A percentile compares a stretch with the other conserved stretches of the same genome.
These are phyloP conservation scores for Pseudocohnilembus persalinus DNA, from an alignment of 169 alveolate genomes.

Conservation along the genomic window DNA sequence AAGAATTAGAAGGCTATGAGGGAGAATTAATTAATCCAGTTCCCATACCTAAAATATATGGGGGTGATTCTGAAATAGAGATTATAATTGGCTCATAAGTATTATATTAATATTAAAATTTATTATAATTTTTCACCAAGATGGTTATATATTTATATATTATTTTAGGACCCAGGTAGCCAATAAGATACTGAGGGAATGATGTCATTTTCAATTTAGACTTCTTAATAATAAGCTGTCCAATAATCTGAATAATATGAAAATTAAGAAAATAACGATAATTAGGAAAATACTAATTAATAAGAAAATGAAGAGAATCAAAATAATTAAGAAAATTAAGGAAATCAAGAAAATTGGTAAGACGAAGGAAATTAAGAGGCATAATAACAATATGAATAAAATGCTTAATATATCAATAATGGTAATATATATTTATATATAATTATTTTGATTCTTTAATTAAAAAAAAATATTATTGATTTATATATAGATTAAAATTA, in stretches of 20 bases:
- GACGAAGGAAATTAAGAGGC: background rate
- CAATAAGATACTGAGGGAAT: conserved; percentile 10
- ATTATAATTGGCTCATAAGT: conserved; percentile 29
- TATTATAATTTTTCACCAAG: too few species aligned
- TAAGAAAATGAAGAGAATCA: background rate
- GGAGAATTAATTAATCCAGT: conserved; percentile 22
- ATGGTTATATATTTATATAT: too few species aligned
- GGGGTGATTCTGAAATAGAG: conserved; percentile 32
- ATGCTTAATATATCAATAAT: conserved; percentile 1
- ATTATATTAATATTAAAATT: too few species aligned
- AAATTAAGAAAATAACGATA: background rate
- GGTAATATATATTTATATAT: too few species aligned
- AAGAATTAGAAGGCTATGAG: conserved; percentile 38
- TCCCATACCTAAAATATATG: conserved; percentile 28
- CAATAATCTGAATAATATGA: conserved; percentile 3
- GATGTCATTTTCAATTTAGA: conserved; percentile 19
- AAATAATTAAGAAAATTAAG: background rate
- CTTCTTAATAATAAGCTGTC: conserved; percentile 13
- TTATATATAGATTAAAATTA: too few species aligned
- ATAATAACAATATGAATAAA: background rate
- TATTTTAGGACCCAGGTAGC: background rate
- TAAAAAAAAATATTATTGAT: too few species aligned
- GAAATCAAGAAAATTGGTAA: background rate
- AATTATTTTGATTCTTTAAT: too few species aligned
- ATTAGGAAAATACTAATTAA: background rate